These are phyloP conservation scores for Acanthamoeba royreba DNA, from an alignment of 208 protist genomes.

Conservation along the genomic window DNA sequence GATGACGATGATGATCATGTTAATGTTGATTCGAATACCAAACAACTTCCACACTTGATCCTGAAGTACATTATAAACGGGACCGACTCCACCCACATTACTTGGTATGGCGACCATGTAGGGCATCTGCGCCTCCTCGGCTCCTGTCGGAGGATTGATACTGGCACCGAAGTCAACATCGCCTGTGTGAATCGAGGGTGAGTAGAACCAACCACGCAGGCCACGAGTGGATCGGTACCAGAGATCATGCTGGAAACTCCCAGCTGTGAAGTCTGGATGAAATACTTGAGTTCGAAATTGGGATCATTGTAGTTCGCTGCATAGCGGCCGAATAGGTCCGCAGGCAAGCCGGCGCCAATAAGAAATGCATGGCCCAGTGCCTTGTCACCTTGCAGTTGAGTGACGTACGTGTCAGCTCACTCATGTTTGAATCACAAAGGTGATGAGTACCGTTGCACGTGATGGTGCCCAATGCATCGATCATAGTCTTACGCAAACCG, in stretches of 20 bases:
- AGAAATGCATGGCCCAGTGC: neutral
- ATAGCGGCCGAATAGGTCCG: neutral
- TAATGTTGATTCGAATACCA: neutral
- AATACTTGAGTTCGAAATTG: neutral
- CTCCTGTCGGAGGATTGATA: neutral
- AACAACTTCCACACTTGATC: neutral
- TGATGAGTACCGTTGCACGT: neutral
- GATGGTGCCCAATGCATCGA: neutral
- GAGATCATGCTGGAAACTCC: neutral
- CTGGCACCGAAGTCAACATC: neutral
- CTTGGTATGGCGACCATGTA: neutral
- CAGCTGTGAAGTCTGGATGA: neutral
- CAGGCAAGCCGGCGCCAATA: neutral
- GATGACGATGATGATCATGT: neutral
- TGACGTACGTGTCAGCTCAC: neutral
- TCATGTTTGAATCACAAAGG: neutral
- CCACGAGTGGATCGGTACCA: neutral
- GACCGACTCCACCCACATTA: neutral
- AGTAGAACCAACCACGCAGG: neutral
- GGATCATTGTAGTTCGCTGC: neutral
- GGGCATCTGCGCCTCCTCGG: neutral
- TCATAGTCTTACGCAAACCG: neutral
- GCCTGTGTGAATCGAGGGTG: neutral
- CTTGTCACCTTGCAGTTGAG: neutral
- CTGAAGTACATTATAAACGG: neutral